Percentiles rank a stretch among this genome's conserved stretches.
Evolutionary conservation across 2,329 filamentous ascomycete species (phyloP).

Genomic region (Beauveria sp.): DNA sequence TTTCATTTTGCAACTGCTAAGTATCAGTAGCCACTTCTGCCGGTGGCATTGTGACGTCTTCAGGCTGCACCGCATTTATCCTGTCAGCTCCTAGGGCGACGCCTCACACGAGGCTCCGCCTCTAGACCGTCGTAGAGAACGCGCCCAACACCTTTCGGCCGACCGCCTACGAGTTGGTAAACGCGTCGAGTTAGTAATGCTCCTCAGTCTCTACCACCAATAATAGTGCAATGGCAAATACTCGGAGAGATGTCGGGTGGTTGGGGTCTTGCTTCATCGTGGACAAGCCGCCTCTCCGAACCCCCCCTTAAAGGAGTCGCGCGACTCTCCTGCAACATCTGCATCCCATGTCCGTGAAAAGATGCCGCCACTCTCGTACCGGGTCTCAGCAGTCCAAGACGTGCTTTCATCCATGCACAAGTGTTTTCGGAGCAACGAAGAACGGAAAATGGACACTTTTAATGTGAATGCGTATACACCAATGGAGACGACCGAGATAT

Average conservation of each 20-base stretch:
- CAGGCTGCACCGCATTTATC: too few species aligned
- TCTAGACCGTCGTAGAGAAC: background rate
- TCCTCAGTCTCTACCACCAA: background rate
- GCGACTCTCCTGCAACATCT: background rate
- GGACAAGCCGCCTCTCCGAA: background rate
- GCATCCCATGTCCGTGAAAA: background rate
- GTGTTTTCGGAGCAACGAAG: too few species aligned
- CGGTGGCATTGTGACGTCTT: too few species aligned
- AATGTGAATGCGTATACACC: constrained; percentile 33
- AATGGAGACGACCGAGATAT: constrained; percentile 40
- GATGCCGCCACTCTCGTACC: background rate
- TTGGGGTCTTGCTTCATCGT: background rate
- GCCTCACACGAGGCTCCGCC: too few species aligned
- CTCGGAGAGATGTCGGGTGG: background rate
- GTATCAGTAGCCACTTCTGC: too few species aligned
- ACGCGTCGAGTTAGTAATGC: background rate
- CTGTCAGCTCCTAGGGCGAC: too few species aligned
- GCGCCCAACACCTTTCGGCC: background rate
- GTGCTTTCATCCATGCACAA: background rate
- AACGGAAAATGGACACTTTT: background rate
- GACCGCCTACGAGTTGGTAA: background rate
- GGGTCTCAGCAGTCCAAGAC: background rate
- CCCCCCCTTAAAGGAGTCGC: background rate
- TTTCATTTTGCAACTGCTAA: too few species aligned
- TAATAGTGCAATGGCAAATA: background rate